phyloP scores from a whole-genome alignment of 495 filamentous ascomycete species.

The Podospora conica region DNA sequence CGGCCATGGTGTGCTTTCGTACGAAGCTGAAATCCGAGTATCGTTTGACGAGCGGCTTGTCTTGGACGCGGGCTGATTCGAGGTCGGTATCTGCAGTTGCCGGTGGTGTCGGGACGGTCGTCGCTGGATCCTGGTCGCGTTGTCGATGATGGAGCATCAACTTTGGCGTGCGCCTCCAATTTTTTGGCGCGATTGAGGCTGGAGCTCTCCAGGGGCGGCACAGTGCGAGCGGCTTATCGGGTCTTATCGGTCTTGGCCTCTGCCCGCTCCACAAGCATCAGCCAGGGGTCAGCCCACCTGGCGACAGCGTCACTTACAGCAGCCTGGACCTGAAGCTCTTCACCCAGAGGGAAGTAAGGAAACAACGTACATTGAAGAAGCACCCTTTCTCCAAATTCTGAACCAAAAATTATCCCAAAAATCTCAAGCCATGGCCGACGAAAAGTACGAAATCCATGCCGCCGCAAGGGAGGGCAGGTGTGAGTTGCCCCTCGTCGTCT shows the following conservation, averaged over 20 bases:
- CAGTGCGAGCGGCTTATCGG: background rate
- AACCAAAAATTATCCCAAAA: background rate
- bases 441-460: constrained; percentile 49
- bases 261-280: background rate
- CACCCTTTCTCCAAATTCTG: background rate
- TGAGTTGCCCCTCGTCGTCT: constrained; percentile 35
- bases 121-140: constrained; percentile 5
- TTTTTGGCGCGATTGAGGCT: constrained; percentile 3
- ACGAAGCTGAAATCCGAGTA: background rate
- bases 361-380: background rate
- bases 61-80: too few relatives aligned
- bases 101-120: background rate
- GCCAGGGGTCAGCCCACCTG: constrained; percentile 1
- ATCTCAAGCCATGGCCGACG: constrained; percentile 3
- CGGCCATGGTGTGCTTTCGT: constrained; percentile 17
- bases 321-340: background rate
- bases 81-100: background rate
- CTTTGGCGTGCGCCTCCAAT: background rate
- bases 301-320: constrained; percentile 7
- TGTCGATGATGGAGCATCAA: background rate
- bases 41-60: background rate
- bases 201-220: background rate
- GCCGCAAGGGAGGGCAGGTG: constrained; percentile 83
- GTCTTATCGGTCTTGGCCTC: constrained; percentile 1
- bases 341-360: background rate